Evolutionary conservation across 1,139 yeast genomes (phyloP), one percentile per base, ranked within the genome.

Genomic region (Arxiozyma telluris): DNA sequence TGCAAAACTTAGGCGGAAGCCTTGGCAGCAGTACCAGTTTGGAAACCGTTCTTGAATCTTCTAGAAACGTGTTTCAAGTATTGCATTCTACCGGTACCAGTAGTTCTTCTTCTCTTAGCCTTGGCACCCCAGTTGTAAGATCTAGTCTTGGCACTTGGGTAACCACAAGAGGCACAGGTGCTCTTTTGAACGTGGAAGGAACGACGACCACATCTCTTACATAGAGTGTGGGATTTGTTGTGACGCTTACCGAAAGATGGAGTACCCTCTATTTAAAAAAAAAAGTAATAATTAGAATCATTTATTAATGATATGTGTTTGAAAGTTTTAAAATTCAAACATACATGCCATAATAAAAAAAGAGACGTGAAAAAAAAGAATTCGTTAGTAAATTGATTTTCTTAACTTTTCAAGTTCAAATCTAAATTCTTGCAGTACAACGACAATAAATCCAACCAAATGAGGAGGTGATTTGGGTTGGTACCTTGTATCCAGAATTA

Each of bases 191-290:
- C 79, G 83, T 94, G 98, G 96, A 91, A 93, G 63, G 97, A 86
- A 83, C 98, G 96, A 75, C 83, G 81, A 73, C 98, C 98, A 83
- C 99, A 93, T 87, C 98, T 90, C 84, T 86, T 89, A 84, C 99
- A 94, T 80, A 91, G 83, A 76, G 95, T 87, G 90, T 93, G 99
- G 76, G 98, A 86, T 84, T 94, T 94, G 94, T 88, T 91, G 90
- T 93, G 98, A 80, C 95, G 90, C 83, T 91, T 93, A 86, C 98
- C 98, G 84, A 89, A 86, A 78, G 97, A 89, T 83, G 98, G 96
- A 79, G 98, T 93, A 89, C 98, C 98, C 91, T 93, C 96, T 89
- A 74, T 71, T 64, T 59, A 57, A 67, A 70, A 59, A 53, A 49
- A 5, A 23, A n/a, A 39, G 34, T 23, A 47, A 30, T 30, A 30